Evolutionary conservation across 2,329 filamentous ascomycete genomes (phyloP), one percentile per base, ranked within the genome.

Genomic region (Fusarium sp.): DNA sequence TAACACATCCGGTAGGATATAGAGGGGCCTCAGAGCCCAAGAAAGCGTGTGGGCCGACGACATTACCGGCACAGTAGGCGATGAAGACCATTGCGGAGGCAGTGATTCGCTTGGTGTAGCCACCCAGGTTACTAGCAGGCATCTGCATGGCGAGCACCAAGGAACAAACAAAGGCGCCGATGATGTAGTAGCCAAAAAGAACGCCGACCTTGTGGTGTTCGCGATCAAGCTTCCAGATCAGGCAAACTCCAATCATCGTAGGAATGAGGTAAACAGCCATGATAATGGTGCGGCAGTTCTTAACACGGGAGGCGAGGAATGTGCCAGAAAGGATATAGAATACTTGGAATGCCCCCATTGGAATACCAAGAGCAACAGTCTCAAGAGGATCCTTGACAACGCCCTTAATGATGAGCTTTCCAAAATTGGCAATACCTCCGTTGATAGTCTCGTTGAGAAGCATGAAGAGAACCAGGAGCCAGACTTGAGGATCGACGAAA

Each of bases 61-160:
- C 39, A 17, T 73, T 73, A 0, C 71, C 71, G 1, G 30, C 70
- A 30, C 27, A 30, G 23, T 82, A 82, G 1, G 80, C 81, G 0
- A 82, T 64, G 55, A 84, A 84, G 0, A 83, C 82, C 33, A 84
- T 75, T 0, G 81, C 82, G 0, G 82, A 81, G 1, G 78, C 76
- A 0, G 82, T 82, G 11, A 81, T 79, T 6, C 82, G 78, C 71
- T 84, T 84, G 2, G 82, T 84, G 62, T 83, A 83, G 4, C 82
- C 82, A 3, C 78, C 82, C 1, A 85, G 68, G 27, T 84, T 85
- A 6, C 80, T 76, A 1, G 82, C 80, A 1, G 83, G 84, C 75
- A 85, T 80, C 62, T 85, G 85, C 32, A 88, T 77, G 0, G 84
- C 83, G 1, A 87, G 76, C 0, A 87, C 84, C 9, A 88, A 74